Percentiles rank a stretch among this genome's conserved stretches.
These are phyloP conservation scores for Xeromyces bisporus DNA, from an alignment of 495 filamentous ascomycete species.

Conservation along the genomic window DNA sequence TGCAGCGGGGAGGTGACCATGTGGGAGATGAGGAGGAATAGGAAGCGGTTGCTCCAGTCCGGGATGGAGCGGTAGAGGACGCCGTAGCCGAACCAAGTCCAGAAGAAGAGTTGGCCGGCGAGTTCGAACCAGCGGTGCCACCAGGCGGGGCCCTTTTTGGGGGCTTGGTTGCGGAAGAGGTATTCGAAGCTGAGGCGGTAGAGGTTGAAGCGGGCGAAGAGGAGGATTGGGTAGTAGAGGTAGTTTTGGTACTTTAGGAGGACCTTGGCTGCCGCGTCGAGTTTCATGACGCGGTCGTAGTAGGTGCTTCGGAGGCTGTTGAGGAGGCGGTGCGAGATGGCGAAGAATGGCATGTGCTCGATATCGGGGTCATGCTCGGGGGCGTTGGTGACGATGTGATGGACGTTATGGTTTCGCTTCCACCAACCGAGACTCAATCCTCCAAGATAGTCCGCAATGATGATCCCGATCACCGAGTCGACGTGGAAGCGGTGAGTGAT, in stretches of 20 bases:
- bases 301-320: constrained; percentile 64
- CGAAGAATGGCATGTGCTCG: constrained; percentile 90
- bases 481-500: constrained; percentile 78
- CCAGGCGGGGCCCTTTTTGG: constrained; percentile 65
- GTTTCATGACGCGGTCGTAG: constrained; percentile 75
- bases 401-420: constrained; percentile 95
- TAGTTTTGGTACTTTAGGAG: constrained; percentile 62
- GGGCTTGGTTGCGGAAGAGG: constrained; percentile 58
- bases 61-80: constrained; percentile 65
- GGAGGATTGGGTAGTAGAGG: constrained; percentile 72
- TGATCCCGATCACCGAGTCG: constrained; percentile 74
- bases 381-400: constrained; percentile 93
- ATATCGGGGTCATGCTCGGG: constrained; percentile 97
- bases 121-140: constrained; percentile 86
- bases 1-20: constrained; percentile 76
- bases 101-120: constrained; percentile 70
- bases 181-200: constrained; percentile 73
- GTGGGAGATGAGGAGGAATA: constrained; percentile 75
- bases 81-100: constrained; percentile 85
- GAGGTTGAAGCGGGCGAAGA: constrained; percentile 83
- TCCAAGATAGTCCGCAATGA: constrained; percentile 80
- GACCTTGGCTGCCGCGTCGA: constrained; percentile 58
- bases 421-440: constrained; percentile 92
- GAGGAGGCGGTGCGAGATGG: constrained; percentile 76
- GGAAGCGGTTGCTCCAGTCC: constrained; percentile 46